These are phyloP conservation scores for Nidularia pulvinata DNA, from an alignment of 768 basidiomycete genomes.

Conservation along the genomic window DNA sequence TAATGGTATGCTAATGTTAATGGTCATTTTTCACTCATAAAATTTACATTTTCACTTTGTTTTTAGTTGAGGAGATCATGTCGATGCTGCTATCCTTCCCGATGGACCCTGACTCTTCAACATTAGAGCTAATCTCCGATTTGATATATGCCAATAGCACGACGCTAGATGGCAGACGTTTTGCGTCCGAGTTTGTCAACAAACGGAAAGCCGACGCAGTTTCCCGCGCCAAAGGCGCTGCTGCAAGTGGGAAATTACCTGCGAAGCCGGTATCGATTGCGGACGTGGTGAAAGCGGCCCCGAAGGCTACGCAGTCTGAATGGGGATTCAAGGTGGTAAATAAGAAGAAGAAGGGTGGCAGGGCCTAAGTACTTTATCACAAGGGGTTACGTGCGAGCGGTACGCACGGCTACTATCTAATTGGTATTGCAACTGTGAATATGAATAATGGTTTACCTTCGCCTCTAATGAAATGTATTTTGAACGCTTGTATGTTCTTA, in stretches of 20 bases:
- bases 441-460: too few species aligned
- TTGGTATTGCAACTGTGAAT: too few species aligned
- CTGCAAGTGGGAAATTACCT: conserved; percentile 27
- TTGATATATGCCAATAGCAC: conserved; percentile 94
- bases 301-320: conserved; percentile 71
- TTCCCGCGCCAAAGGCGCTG: conserved; percentile 42
- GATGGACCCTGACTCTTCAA: conserved; percentile 80
- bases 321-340: conserved; percentile 96
- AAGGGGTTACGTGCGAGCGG: too few species aligned
- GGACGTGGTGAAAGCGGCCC: conserved; percentile 89
- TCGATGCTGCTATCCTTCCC: conserved; percentile 96
- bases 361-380: conserved; percentile 33
- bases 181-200: conserved; percentile 89
- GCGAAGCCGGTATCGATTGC: conserved; percentile 74
- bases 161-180: conserved; percentile 92
- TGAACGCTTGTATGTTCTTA: too few species aligned
- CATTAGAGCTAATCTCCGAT: conserved; percentile 92
- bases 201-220: conserved; percentile 85
- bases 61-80: conserved; percentile 91
- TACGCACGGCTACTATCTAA: too few species aligned
- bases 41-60: conserved; percentile 3
- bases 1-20: conserved; percentile 50
- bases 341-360: conserved; percentile 89
- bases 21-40: not conserved
- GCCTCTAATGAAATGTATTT: too few species aligned